Percentiles rank a stretch among this genome's conserved stretches.
phyloP scores from a whole-genome alignment of 2,329 filamentous ascomycete genomes.

The Thielaviopsis populi region DNA sequence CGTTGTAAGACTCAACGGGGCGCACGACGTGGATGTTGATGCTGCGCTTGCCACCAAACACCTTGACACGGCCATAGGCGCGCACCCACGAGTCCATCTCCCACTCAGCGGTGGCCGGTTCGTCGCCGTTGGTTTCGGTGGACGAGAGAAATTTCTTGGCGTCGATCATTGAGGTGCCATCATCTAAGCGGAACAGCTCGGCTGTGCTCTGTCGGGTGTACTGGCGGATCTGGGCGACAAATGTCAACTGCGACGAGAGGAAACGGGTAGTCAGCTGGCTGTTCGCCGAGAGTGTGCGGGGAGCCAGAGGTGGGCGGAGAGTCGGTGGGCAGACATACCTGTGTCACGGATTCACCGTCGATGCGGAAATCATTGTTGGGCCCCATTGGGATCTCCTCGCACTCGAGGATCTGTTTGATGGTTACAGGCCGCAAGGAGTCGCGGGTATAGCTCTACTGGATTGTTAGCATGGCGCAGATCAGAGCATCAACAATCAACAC shows the following conservation, averaged over 20 bases:
- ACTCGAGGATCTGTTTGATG: conserved; percentile 84
- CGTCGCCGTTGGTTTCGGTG: conserved; percentile 23
- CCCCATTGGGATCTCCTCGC: conserved; percentile 55
- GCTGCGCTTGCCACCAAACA: conserved; percentile 69
- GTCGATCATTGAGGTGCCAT: conserved; percentile 85
- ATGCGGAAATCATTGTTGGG: conserved; percentile 57
- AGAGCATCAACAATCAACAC: neutral
- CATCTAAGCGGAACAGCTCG: conserved; percentile 83
- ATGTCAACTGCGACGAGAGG: conserved; percentile 33
- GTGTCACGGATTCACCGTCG: conserved; percentile 57
- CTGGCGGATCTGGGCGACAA: conserved; percentile 81
- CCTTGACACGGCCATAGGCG: conserved; percentile 71
- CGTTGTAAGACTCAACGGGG: conserved; percentile 71
- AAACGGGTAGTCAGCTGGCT: neutral
- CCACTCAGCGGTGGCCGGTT: conserved; percentile 31
- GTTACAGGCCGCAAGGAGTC: conserved; percentile 87
- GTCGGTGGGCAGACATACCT: conserved; percentile 25
- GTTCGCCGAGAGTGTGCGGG: too few relatives aligned
- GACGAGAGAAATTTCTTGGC: conserved; percentile 53
- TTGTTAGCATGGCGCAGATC: neutral
- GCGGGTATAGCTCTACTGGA: conserved; percentile 46
- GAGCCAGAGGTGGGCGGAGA: too few relatives aligned
- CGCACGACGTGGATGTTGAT: conserved; percentile 70
- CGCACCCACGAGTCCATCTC: conserved; percentile 67
- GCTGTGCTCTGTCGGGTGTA: conserved; percentile 80